phyloP scores from a whole-genome alignment of 768 basidiomycete genomes.

The Symmetrospora coprosmae region DNA sequence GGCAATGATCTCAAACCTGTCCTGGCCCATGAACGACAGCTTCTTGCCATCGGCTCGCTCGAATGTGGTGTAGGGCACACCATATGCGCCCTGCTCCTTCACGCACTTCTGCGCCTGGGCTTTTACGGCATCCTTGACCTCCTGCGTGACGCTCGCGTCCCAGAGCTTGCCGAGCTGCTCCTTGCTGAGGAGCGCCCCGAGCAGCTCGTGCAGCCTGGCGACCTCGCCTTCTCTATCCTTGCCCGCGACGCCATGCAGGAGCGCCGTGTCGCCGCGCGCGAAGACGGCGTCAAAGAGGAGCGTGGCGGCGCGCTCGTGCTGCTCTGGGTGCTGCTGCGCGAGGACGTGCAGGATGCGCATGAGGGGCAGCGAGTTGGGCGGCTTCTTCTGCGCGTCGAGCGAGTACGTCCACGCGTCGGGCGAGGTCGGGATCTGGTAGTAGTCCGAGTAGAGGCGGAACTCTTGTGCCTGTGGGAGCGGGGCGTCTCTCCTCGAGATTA shows the following conservation, averaged over 20 bases:
- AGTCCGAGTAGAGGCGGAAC: conserved; percentile 1
- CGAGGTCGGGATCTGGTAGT: conserved; percentile 6
- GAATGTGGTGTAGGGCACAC: conserved; percentile 7
- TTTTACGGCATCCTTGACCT: not conserved
- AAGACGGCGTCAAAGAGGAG: conserved; percentile 5
- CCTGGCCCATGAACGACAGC: conserved; percentile 7
- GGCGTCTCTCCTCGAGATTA: no score
- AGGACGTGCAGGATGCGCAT: conserved; percentile 1
- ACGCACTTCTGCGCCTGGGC: not conserved
- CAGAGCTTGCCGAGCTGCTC: not conserved
- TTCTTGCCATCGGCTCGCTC: not conserved
- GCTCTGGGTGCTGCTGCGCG: not conserved
- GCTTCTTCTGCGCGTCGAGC: conserved; percentile 1
- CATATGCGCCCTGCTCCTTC: conserved; percentile 5
- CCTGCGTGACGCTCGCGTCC: not conserved
- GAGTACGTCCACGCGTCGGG: conserved; percentile 10
- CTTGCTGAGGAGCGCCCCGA: no score
- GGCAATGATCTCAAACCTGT: conserved; percentile 14
- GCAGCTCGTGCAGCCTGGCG: no score
- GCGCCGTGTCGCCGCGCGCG: not conserved
- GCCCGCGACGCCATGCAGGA: not conserved
- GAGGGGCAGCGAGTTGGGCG: conserved; percentile 10
- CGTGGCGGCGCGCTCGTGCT: not conserved
- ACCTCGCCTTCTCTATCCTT: not conserved
- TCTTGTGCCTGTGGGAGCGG: not conserved